Base-by-base conservation (phyloP, 2,329 filamentous ascomycete species). In the Trichophyton verrucosum region DNA sequence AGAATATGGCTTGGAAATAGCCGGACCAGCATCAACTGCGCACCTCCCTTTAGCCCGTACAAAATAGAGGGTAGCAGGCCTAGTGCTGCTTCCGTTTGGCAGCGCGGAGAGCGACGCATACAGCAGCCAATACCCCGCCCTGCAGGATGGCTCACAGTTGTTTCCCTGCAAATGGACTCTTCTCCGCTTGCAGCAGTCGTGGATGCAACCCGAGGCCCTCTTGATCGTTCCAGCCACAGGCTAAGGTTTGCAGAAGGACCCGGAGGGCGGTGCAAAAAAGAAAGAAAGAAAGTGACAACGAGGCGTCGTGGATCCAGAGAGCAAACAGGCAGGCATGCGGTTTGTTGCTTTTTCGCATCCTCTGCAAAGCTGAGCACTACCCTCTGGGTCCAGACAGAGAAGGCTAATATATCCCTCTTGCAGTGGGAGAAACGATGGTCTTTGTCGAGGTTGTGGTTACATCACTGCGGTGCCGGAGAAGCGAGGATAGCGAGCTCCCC, bases 221-320 rank as follows among this genome's bases (percentile, higher is more conserved):
- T 36, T 55, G 11, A 17, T 17, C 51, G 51, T 55, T 55, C 51
- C 51, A 55, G 51, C 51, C 51, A 55, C 51, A 55, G 51, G 33
- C 51, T 55, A 36, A 36, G 40, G 51, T 55, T 55, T n/a, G 13
- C 24, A 36, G 27, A 9, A 36, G 33, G 49, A 24, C 27, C 49
- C 49, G 33, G 51, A 55, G 27, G 51, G 51, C 51, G 51, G 27
- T 55, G 51, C 51, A 55, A 36, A 15, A n/a, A 33, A 33, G 17
- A 20, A 24, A 3, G 27, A 36, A 27, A 30, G 27, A 30, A 27
- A 27, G 27, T 30, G 27, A 30, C 27, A 30, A 30, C 27, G 27
- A 30, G 27, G 20, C 13, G 11, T n/a, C 13, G 27, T 22, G 13
- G 22, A 6, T 4, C 27, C 13, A 15, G 22, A 13, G 3, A 33